phyloP scores from a whole-genome alignment of 2,329 filamentous ascomycete species.

The Alternaria brassicicola region DNA sequence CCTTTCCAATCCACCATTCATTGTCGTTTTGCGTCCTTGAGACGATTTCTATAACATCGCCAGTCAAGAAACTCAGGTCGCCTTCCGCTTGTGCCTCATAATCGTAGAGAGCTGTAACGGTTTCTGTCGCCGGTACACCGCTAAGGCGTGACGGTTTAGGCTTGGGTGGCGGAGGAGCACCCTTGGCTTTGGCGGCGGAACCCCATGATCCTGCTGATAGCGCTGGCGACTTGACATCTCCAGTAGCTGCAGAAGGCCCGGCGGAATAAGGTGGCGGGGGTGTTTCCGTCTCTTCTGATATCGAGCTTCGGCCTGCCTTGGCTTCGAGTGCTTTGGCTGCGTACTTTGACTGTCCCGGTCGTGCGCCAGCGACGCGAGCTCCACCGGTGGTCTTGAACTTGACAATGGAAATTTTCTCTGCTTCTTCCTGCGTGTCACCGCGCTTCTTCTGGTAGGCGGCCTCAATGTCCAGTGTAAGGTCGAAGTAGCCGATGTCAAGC shows the following conservation, averaged over 20 bases:
- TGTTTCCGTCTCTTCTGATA: slow-evolving; percentile 42
- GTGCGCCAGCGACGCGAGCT: slow-evolving; percentile 41
- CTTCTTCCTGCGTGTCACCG: slow-evolving; percentile 81
- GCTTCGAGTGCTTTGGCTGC: slow-evolving; percentile 48
- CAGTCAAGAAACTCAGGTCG: slow-evolving; percentile 86
- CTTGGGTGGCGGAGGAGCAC: slow-evolving; percentile 58
- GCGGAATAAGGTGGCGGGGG: slow-evolving; percentile 52
- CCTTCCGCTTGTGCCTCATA: slow-evolving; percentile 95
- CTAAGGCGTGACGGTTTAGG: slow-evolving; percentile 74
- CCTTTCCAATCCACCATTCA: slow-evolving; percentile 93
- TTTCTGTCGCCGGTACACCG: slow-evolving; percentile 70
- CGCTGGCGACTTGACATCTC: slow-evolving; percentile 35
- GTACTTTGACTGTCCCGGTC: slow-evolving; percentile 46
- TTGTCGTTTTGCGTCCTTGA: slow-evolving; percentile 86
- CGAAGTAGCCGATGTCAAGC: slow-evolving; percentile 97
- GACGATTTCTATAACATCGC: slow-evolving; percentile 89
- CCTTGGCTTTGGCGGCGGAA: slow-evolving; percentile 55
- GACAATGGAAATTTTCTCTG: slow-evolving; percentile 83
- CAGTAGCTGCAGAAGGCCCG: slow-evolving; percentile 26
- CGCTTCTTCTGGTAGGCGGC: slow-evolving; percentile 89
- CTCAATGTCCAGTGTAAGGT: slow-evolving; percentile 87
- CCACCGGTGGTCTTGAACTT: slow-evolving; percentile 90
- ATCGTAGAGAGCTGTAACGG: slow-evolving; percentile 89
- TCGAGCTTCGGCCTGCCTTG: slow-evolving; percentile 39
- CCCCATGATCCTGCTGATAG: slow-evolving; percentile 49